Evolutionary conservation across 495 filamentous ascomycete genomes (phyloP).

Genomic region (Lasiosphaeria miniovina): DNA sequence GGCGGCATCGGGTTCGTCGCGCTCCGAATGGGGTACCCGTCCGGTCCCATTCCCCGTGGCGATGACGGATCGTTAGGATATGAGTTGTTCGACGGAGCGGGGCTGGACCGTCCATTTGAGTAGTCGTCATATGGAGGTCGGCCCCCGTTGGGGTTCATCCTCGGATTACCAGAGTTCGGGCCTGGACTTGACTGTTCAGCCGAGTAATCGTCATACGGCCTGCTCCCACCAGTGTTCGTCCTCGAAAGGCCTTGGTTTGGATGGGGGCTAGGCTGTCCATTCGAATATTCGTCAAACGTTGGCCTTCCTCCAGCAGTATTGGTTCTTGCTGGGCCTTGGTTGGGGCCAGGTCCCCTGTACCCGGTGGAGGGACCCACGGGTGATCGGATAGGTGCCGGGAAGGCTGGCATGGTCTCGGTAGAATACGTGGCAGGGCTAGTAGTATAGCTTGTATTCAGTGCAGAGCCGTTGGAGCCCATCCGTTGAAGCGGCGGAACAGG

Average conservation of each 20-base stretch:
- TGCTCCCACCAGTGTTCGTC: constrained; percentile 12
- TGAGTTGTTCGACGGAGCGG: constrained; percentile 37
- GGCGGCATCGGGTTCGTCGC: constrained; percentile 37
- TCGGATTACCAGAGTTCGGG: neutral
- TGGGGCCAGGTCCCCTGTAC: constrained; percentile 27
- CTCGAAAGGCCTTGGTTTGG: constrained; percentile 16
- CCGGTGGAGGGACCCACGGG: constrained; percentile 26
- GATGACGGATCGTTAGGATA: constrained; percentile 32
- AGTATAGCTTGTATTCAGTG: constrained; percentile 23
- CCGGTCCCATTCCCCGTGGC: constrained; percentile 25
- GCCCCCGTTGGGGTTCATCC: constrained; percentile 8
- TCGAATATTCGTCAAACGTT: constrained; percentile 21
- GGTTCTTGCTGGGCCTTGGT: constrained; percentile 10
- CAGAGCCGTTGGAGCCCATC: constrained; percentile 20
- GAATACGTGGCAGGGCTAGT: constrained; percentile 33
- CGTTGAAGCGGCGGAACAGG: constrained; percentile 34
- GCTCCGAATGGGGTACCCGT: constrained; percentile 36
- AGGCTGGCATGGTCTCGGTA: constrained; percentile 31
- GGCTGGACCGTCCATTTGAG: constrained; percentile 35
- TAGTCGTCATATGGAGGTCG: constrained; percentile 22
- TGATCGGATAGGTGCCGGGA: constrained; percentile 32
- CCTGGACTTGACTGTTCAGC: constrained; percentile 36
- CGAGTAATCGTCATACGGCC: constrained; percentile 18
- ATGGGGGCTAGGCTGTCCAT: constrained; percentile 33
- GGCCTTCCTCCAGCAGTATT: constrained; percentile 12